A percentile compares a stretch with the other conserved stretches of the same genome.
These are phyloP conservation scores for Rachicladosporium sp. DNA, from an alignment of 2,329 filamentous ascomycete genomes.

Conservation along the genomic window DNA sequence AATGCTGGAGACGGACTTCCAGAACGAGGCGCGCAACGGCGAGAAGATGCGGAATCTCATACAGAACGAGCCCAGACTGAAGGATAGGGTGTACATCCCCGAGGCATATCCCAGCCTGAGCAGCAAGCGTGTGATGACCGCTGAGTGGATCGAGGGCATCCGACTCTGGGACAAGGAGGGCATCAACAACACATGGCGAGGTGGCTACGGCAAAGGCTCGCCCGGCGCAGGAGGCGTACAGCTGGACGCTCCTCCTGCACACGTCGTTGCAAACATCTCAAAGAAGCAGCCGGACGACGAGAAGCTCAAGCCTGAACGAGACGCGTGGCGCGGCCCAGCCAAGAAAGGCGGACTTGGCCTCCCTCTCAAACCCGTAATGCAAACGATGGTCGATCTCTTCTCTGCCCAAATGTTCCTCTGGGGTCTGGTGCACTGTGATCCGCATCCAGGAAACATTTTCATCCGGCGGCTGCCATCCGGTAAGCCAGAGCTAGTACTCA, in stretches of 20 bases:
- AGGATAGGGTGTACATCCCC: constrained; percentile 76
- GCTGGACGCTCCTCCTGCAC: constrained; percentile 38
- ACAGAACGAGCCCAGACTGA: constrained; percentile 60
- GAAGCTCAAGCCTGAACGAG: constrained; percentile 66
- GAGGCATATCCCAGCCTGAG: constrained; percentile 71
- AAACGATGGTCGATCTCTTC: constrained; percentile 91
- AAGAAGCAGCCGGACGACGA: constrained; percentile 42
- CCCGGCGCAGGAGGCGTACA: constrained; percentile 61
- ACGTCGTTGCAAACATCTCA: constrained; percentile 11
- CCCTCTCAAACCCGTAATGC: constrained; percentile 77
- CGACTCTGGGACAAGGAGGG: constrained; percentile 83
- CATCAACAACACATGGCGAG: constrained; percentile 65
- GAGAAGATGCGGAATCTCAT: constrained; percentile 72
- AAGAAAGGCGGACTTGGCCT: constrained; percentile 74
- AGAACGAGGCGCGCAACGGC: constrained; percentile 80
- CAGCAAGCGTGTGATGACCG: constrained; percentile 74
- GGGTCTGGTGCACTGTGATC: constrained; percentile 92
- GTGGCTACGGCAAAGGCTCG: constrained; percentile 62
- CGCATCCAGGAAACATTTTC: constrained; percentile 95
- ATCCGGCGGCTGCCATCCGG: constrained; percentile 73
- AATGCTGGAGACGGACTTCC: constrained; percentile 85
- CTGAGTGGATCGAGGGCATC: constrained; percentile 95
- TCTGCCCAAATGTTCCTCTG: constrained; percentile 97
- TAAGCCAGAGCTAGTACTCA: constrained; percentile 80
- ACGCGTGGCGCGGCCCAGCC: constrained; percentile 61